These are phyloP conservation scores for Daldinia decipiens DNA, from an alignment of 495 filamentous ascomycete species.

Conservation along the genomic window DNA sequence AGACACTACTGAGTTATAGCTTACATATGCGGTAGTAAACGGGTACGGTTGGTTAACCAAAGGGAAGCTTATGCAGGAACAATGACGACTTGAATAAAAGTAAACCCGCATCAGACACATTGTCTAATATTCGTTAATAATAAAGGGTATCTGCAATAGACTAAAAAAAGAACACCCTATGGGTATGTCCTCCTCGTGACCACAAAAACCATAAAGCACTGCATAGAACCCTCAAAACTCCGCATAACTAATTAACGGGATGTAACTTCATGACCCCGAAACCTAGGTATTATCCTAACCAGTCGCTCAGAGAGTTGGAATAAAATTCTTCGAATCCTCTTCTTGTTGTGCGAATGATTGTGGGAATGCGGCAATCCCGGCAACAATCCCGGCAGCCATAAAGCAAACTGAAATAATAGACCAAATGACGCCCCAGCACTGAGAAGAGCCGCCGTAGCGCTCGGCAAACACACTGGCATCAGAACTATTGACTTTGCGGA, in stretches of 20 bases:
- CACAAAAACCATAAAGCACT: background rate
- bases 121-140: slow-evolving; percentile 5
- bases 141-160: slow-evolving; percentile 29
- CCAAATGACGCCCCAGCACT: slow-evolving; percentile 86
- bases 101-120: background rate
- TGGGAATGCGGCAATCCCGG: slow-evolving; percentile 78
- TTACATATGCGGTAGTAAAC: background rate
- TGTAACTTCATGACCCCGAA: background rate
- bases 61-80: background rate
- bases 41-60: background rate
- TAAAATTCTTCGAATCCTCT: slow-evolving; percentile 73
- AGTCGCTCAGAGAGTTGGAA: slow-evolving; percentile 54
- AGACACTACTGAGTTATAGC: background rate
- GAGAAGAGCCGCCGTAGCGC: slow-evolving; percentile 79
- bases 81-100: background rate
- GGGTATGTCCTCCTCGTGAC: slow-evolving; percentile 12
- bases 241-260: background rate
- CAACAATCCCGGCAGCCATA: slow-evolving; percentile 76
- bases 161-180: slow-evolving; percentile 11
- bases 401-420: slow-evolving; percentile 74
- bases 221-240: background rate
- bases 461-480: slow-evolving; percentile 85
- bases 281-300: background rate
- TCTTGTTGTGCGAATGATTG: slow-evolving; percentile 73
- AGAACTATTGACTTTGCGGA: slow-evolving; percentile 81